These are phyloP conservation scores for Serendipita vermifera DNA, from an alignment of 768 basidiomycete species.

Conservation along the genomic window DNA sequence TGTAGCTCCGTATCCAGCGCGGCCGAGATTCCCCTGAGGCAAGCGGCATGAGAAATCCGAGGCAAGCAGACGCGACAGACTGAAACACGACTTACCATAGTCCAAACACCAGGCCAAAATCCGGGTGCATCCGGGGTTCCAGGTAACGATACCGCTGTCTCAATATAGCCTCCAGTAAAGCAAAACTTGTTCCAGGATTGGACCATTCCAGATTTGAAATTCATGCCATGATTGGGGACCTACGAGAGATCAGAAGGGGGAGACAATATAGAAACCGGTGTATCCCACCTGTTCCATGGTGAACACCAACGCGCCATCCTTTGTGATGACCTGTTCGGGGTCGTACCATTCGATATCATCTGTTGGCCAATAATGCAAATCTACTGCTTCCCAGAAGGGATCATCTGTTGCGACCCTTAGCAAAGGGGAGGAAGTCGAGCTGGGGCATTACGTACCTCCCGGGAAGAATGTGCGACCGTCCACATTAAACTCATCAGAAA, in stretches of 20 bases:
- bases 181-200: conserved; percentile 22
- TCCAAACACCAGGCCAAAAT: conserved; percentile 19
- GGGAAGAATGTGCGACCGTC: conserved; percentile 23
- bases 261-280: background rate
- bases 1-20: conserved; percentile 18
- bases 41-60: background rate
- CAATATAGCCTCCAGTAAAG: conserved; percentile 20
- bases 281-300: conserved; percentile 14
- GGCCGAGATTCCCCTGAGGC: conserved; percentile 17
- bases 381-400: conserved; percentile 34
- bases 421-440: too few species aligned
- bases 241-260: background rate
- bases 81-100: conserved; percentile 15
- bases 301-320: conserved; percentile 14
- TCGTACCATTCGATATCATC: conserved; percentile 19
- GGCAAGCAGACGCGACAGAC: background rate
- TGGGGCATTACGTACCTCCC: conserved; percentile 29
- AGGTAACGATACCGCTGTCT: conserved; percentile 16
- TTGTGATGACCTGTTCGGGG: conserved; percentile 15
- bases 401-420: conserved; percentile 23
- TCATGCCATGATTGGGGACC: conserved; percentile 13
- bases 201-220: conserved; percentile 13
- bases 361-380: conserved; percentile 29
- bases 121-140: conserved; percentile 15
- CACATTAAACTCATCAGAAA: conserved; percentile 29